A percentile compares a stretch with the other conserved stretches of the same genome.
phyloP scores from a whole-genome alignment of 2,329 filamentous ascomycete species.

The Fusarium cyanostomum region DNA sequence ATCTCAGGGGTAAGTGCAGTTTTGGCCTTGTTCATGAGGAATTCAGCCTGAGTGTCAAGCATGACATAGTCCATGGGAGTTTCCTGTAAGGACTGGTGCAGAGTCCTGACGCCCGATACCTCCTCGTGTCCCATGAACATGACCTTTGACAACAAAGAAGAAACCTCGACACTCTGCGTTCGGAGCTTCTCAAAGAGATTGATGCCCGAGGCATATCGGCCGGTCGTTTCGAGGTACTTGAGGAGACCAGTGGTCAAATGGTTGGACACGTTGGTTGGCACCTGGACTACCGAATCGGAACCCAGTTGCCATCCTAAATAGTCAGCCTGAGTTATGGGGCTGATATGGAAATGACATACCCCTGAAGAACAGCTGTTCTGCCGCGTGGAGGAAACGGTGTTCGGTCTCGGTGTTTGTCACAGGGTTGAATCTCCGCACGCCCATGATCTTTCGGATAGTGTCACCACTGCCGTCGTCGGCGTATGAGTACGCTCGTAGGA shows the following conservation, averaged over 20 bases:
- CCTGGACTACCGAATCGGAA: slow-evolving; percentile 96
- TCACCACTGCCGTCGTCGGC: slow-evolving; percentile 95
- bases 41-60: slow-evolving; percentile 92
- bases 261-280: slow-evolving; percentile 96
- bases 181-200: slow-evolving; percentile 98
- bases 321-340: slow-evolving; percentile 26
- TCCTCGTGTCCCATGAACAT: slow-evolving; percentile 96
- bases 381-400: slow-evolving; percentile 93
- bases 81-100: slow-evolving; percentile 89
- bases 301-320: slow-evolving; percentile 86
- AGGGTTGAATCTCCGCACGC: slow-evolving; percentile 96
- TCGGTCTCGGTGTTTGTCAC: slow-evolving; percentile 98
- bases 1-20: slow-evolving; percentile 62
- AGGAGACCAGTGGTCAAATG: slow-evolving; percentile 93
- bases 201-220: slow-evolving; percentile 92
- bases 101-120: slow-evolving; percentile 88
- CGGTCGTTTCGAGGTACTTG: slow-evolving; percentile 94
- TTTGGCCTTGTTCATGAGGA: slow-evolving; percentile 84
- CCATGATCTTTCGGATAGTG: slow-evolving; percentile 94
- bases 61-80: slow-evolving; percentile 98
- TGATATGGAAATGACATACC: slow-evolving; percentile 61
- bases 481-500: slow-evolving; percentile 93
- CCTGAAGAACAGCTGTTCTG: slow-evolving; percentile 93
- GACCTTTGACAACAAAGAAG: slow-evolving; percentile 89
- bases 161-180: slow-evolving; percentile 89